These are phyloP conservation scores for Fomitiporia mediterranea DNA, from an alignment of 1,284 basidiomycete genomes.

Conservation along the genomic window DNA sequence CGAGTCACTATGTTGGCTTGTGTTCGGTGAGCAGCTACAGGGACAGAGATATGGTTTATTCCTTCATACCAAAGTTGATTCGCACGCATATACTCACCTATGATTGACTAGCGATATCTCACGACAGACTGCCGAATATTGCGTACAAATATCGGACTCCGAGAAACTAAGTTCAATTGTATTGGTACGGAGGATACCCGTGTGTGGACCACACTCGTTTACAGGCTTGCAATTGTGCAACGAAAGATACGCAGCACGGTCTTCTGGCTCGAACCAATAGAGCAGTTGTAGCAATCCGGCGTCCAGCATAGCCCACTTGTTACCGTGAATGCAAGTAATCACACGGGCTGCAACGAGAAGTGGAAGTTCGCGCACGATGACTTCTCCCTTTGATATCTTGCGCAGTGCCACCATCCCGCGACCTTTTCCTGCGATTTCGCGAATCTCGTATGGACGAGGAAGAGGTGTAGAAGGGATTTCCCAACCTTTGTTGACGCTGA, in stretches of 20 bases:
- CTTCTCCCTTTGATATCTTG: background rate
- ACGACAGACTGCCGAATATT: background rate
- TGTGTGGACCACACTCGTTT: background rate
- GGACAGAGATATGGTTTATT: background rate
- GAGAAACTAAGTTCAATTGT: background rate
- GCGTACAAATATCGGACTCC: background rate
- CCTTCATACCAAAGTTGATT: background rate
- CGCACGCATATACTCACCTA: background rate
- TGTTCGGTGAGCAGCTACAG: background rate
- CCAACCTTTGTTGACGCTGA: background rate
- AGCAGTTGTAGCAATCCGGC: background rate
- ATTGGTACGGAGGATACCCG: background rate
- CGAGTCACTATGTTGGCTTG: background rate
- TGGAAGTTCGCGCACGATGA: background rate
- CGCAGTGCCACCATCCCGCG: background rate
- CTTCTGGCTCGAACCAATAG: background rate
- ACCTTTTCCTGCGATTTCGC: background rate
- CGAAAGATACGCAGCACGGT: background rate
- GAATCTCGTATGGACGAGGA: background rate
- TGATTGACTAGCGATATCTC: background rate
- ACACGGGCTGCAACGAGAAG: background rate
- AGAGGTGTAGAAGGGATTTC: background rate
- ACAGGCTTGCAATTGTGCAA: constrained; percentile 6
- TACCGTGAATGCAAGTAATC: background rate
- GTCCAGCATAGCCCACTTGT: background rate